Percentiles rank a stretch among this genome's conserved stretches.
phyloP scores from a whole-genome alignment of 2,329 filamentous ascomycete species.

The Sclerotinia trifoliorum region DNA sequence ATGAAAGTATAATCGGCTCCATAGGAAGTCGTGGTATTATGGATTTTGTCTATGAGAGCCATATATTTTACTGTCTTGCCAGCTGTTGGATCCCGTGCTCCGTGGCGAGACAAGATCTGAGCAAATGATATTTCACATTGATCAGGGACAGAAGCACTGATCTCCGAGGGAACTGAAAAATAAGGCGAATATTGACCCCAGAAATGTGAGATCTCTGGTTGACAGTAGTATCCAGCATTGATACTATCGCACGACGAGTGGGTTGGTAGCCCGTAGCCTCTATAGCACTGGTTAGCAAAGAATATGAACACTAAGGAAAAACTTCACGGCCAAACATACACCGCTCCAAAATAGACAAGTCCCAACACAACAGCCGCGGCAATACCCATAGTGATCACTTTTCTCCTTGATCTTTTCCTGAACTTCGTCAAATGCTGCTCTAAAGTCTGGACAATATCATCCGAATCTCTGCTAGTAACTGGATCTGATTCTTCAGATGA shows the following conservation, averaged over 20 bases:
- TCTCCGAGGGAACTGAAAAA: constrained; percentile 69
- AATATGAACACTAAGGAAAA: background rate
- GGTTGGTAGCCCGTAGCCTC: constrained; percentile 23
- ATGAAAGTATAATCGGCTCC: constrained; percentile 67
- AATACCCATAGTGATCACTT: constrained; percentile 25
- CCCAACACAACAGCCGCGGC: constrained; percentile 29
- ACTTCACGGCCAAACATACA: constrained; percentile 26
- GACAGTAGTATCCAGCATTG: constrained; percentile 38
- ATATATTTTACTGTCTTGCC: constrained; percentile 65
- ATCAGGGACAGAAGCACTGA: constrained; percentile 58
- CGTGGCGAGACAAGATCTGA: constrained; percentile 79
- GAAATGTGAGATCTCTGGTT: constrained; percentile 38
- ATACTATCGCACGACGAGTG: constrained; percentile 36
- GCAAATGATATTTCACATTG: constrained; percentile 77
- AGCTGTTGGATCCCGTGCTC: constrained; percentile 75
- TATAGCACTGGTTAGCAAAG: constrained; percentile 25
- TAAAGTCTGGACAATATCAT: constrained; percentile 22
- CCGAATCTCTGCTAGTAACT: constrained; percentile 22
- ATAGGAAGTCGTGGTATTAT: constrained; percentile 55
- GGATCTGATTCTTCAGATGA: constrained; percentile 17
- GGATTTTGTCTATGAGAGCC: constrained; percentile 63
- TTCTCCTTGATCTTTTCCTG: constrained; percentile 28
- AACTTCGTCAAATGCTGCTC: constrained; percentile 30
- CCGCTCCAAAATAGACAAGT: constrained; percentile 31
- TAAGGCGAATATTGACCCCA: constrained; percentile 92